A percentile compares a stretch with the other conserved stretches of the same genome.
phyloP scores from a whole-genome alignment of 83 land plant genomes.

The Picea abies region DNA sequence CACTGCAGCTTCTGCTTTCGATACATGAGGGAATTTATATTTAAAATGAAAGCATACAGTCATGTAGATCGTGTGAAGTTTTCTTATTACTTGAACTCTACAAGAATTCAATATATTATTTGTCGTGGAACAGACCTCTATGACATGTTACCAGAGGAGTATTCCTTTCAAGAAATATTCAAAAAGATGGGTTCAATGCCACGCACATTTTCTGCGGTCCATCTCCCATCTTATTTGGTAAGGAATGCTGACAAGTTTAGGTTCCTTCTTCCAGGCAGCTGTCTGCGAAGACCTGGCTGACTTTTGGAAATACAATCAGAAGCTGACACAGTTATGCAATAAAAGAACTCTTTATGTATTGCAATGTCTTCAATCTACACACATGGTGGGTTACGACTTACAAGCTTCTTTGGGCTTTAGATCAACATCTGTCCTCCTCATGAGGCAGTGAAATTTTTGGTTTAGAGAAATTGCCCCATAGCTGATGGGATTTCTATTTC shows the following conservation, averaged over 20 bases:
- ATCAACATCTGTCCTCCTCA: too few relatives aligned
- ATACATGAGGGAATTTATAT: slow-evolving; percentile 57
- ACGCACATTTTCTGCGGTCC: slow-evolving; percentile 69
- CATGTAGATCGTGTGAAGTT: slow-evolving; percentile 80
- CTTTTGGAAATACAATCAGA: too few relatives aligned
- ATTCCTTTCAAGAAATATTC: slow-evolving; percentile 68
- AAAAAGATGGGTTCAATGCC: slow-evolving; percentile 73
- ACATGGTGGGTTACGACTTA: too few relatives aligned
- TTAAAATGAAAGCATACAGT: slow-evolving; percentile 92
- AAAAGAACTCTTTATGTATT: too few relatives aligned
- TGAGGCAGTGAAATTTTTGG: too few relatives aligned
- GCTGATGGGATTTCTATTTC: too few relatives aligned
- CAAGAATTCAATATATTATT: slow-evolving; percentile 67
- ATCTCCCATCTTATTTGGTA: slow-evolving; percentile 69
- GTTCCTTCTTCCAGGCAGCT: slow-evolving; percentile 86
- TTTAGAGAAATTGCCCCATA: too few relatives aligned
- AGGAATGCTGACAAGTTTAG: slow-evolving; percentile 58
- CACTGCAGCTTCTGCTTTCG: slow-evolving; percentile 98
- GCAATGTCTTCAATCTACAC: too few relatives aligned
- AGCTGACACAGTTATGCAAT: too few relatives aligned
- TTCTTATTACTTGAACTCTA: slow-evolving; percentile 37
- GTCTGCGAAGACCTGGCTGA: slow-evolving; percentile 24
- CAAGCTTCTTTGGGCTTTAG: too few relatives aligned
- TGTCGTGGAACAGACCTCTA: slow-evolving; percentile 79
- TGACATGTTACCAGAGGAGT: slow-evolving; percentile 93